Conservation (phyloP, 768 basidiomycete genomes). For the Stropharia rugosoannulata region DNA sequence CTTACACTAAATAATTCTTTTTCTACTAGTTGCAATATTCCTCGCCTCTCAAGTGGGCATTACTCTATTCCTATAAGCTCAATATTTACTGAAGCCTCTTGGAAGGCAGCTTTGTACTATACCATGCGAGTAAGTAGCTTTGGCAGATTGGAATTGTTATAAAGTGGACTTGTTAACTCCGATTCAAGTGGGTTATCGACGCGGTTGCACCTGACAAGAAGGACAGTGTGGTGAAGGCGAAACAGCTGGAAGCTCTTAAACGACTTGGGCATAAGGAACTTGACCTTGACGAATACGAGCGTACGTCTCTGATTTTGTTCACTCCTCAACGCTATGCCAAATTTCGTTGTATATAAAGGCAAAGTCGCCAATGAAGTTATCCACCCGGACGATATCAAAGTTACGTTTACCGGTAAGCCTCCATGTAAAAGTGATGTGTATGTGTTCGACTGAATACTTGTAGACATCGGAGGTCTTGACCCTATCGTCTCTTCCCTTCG, state of each 20-base stretch:
- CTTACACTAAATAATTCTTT: not conserved
- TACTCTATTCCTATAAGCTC: conserved; percentile 7
- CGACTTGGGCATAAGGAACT: conserved; percentile 70
- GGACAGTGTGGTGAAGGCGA: conserved; percentile 63
- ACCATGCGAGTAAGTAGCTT: conserved; percentile 59
- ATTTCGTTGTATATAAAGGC: conserved; percentile 37
- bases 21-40: conserved; percentile 45
- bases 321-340: not conserved
- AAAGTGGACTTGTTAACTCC: not conserved
- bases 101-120: conserved; percentile 78
- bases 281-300: conserved; percentile 88
- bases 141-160: not conserved
- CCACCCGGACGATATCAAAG: conserved; percentile 84
- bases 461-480: conserved; percentile 93
- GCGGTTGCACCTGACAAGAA: conserved; percentile 49
- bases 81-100: conserved; percentile 18
- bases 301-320: conserved; percentile 41
- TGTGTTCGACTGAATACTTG: not conserved
- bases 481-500: conserved; percentile 85
- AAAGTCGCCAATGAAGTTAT: conserved; percentile 92
- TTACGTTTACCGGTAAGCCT: conserved; percentile 67
- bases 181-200: conserved; percentile 64
- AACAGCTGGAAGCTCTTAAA: conserved; percentile 69
- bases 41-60: conserved; percentile 49
- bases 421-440: not conserved